These are phyloP conservation scores for Cadophora gregata DNA, from an alignment of 2,329 filamentous ascomycete genomes.

Conservation along the genomic window DNA sequence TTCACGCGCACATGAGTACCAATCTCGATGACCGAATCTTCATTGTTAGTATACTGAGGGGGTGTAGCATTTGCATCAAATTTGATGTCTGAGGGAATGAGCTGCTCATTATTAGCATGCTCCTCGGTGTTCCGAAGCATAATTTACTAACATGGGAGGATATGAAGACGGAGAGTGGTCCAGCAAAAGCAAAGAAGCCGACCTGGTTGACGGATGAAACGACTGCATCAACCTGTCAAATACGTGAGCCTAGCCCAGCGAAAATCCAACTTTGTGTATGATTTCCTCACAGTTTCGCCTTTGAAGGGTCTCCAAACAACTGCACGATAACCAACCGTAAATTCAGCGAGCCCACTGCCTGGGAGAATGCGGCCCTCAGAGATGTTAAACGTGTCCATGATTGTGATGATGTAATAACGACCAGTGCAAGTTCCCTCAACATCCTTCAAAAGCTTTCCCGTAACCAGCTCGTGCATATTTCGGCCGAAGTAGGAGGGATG, in stretches of 20 bases:
- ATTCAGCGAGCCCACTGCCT: conserved; percentile 89
- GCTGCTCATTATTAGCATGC: conserved; percentile 53
- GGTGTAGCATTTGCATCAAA: conserved; percentile 96
- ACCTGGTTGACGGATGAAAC: conserved; percentile 90
- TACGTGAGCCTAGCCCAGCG: conserved; percentile 31
- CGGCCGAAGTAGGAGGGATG: conserved; percentile 97
- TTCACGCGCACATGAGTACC: conserved; percentile 93
- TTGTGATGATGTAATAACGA: conserved; percentile 96
- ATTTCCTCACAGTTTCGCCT: conserved; percentile 83
- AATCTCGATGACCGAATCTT: conserved; percentile 91
- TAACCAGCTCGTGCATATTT: conserved; percentile 90
- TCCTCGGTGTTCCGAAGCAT: not conserved
- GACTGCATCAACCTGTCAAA: conserved; percentile 82
- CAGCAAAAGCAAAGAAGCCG: conserved; percentile 87
- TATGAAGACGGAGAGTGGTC: conserved; percentile 79
- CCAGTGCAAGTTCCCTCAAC: conserved; percentile 96
- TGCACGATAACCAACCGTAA: conserved; percentile 91
- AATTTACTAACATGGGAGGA: conserved; percentile 50
- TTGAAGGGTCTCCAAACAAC: conserved; percentile 98
- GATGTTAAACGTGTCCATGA: conserved; percentile 96
- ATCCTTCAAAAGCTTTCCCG: conserved; percentile 86
- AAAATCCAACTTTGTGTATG: conserved; percentile 5
- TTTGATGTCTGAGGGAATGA: conserved; percentile 90
- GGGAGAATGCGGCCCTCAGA: conserved; percentile 92
- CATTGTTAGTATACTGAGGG: conserved; percentile 95